Conservation (phyloP, 345 rosid species). For the Litchi chinensis region DNA sequence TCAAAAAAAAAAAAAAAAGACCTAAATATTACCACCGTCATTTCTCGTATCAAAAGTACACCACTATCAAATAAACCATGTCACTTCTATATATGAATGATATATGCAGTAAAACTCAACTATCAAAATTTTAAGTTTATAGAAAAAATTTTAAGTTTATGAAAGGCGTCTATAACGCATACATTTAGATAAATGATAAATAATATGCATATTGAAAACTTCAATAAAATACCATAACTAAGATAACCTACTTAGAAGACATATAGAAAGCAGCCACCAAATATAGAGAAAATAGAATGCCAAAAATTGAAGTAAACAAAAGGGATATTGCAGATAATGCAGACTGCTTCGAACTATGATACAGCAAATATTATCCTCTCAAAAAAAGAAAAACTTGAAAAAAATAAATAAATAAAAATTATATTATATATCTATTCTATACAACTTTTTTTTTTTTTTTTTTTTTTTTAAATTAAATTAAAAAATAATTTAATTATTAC, state of each 20-base stretch:
- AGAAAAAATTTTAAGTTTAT: too few species aligned
- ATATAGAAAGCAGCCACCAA: too few species aligned
- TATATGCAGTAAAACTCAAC: too few species aligned
- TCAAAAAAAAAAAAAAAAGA: neutral
- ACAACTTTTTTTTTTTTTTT: conserved; percentile 27
- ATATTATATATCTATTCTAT: conserved; percentile 25
- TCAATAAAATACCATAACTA: neutral
- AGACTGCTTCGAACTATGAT: neutral
- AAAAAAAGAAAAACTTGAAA: neutral
- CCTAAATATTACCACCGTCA: neutral
- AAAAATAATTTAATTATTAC: conserved; percentile 27
- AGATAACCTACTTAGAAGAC: neutral
- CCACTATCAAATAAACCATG: too few species aligned
- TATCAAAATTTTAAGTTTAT: too few species aligned
- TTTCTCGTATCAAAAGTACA: too few species aligned
- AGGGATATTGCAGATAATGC: conserved; percentile 9
- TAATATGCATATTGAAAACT: too few species aligned
- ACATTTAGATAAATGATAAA: too few species aligned
- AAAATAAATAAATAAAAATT: neutral
- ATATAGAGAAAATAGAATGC: too few species aligned
- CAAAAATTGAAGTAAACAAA: neutral
- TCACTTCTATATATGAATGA: too few species aligned
- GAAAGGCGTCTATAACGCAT: too few species aligned
- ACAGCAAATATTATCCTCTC: conserved; percentile 12
- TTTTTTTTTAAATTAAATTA: too few species aligned